A percentile compares a stretch with the other conserved stretches of the same genome.
Conservation (phyloP, 106 monocot species). For the Dioscorea alata region DNA sequence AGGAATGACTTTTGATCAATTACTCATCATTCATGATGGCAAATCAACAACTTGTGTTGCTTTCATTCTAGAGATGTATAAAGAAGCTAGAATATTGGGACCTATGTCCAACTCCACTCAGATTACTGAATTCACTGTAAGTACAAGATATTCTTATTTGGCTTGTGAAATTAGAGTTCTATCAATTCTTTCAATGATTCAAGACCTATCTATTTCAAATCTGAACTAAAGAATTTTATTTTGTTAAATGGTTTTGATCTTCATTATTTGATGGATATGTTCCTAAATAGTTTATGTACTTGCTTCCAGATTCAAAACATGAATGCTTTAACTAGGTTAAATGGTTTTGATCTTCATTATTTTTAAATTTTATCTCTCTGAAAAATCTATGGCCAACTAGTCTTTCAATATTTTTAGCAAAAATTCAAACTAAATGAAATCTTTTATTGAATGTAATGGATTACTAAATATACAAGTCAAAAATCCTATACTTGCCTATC, state of each 20-base stretch:
- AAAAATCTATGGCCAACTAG: too few relatives aligned
- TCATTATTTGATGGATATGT: too few relatives aligned
- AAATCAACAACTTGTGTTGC: constrained; percentile 95
- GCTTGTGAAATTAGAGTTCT: too few relatives aligned
- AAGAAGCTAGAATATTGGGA: constrained; percentile 81
- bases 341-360: too few relatives aligned
- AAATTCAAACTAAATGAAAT: neutral
- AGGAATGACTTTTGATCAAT: constrained; percentile 83
- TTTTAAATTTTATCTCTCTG: too few relatives aligned
- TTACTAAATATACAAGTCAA: neutral
- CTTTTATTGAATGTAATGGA: neutral
- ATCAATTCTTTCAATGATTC: too few relatives aligned
- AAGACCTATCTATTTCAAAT: too few relatives aligned
- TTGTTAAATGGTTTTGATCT: too few relatives aligned
- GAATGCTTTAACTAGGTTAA: too few relatives aligned
- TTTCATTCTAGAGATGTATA: constrained; percentile 87
- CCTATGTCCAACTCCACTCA: constrained; percentile 71
- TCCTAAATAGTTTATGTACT: too few relatives aligned
- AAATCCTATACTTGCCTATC: neutral
- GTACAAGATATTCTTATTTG: constrained; percentile 3
- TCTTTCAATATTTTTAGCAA: neutral
- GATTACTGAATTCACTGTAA: constrained; percentile 95
- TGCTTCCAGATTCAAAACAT: too few relatives aligned
- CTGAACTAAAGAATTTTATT: too few relatives aligned
- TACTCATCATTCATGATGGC: constrained; percentile 90